Evolutionary conservation across 768 basidiomycete genomes (phyloP).

Genomic region (Collybiopsis luxurians): DNA sequence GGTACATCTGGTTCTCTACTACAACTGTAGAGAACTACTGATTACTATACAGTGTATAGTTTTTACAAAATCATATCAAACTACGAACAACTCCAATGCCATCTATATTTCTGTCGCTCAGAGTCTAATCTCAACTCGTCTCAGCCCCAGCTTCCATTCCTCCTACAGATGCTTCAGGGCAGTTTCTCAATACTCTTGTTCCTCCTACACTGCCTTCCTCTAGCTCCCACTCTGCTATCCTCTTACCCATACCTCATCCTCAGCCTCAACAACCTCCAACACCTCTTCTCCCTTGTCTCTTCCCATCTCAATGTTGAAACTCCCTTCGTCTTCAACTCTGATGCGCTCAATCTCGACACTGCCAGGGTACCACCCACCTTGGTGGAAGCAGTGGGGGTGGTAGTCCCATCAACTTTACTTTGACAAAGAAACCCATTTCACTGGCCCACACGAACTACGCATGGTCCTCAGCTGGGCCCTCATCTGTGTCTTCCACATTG

Average conservation of each 20-base stretch:
- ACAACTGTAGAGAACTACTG: no score
- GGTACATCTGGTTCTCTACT: no score
- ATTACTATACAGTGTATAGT: no score
- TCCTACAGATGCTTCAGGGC: no score
- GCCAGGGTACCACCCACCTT: neutral
- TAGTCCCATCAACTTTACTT: neutral
- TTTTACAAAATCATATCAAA: no score
- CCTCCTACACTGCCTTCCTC: no score
- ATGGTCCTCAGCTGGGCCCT: constrained; percentile 95
- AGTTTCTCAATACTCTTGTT: no score
- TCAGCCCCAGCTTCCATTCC: no score
- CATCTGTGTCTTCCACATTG: constrained; percentile 69
- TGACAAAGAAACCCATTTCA: constrained; percentile 75
- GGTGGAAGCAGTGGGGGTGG: no score
- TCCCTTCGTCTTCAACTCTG: neutral
- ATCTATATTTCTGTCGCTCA: no score
- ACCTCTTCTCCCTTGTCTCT: neutral
- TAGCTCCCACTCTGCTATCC: neutral
- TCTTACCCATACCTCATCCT: neutral
- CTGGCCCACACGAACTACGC: constrained; percentile 83
- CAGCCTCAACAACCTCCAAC: neutral
- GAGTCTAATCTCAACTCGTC: no score
- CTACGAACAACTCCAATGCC: no score
- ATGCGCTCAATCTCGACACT: neutral
- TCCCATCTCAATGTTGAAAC: neutral